Base-by-base conservation (phyloP, 2,329 filamentous ascomycete species). In the Emericellopsis cladophorae region DNA sequence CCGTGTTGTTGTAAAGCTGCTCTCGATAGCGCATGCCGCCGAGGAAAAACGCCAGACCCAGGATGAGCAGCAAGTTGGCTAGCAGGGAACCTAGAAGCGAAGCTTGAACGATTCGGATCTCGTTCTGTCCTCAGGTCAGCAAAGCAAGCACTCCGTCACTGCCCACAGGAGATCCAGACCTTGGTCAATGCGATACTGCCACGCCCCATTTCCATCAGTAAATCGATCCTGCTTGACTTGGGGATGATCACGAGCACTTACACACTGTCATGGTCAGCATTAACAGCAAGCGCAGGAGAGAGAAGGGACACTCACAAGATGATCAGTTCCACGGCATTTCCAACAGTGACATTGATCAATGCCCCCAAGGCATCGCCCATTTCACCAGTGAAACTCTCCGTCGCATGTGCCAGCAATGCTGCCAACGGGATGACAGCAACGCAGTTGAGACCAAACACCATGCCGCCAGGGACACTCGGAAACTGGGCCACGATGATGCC, bases 51-150 rank as follows among this genome's bases (percentile, higher is more conserved):
- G 81, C 80, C 87, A 95, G 95, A 53, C 89, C 89, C 50, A 95
- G 65, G 54, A 94, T 94, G 45, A 95, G 72, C 21, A 95, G 70
- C 42, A 95, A 64, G 54, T 95, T 95, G 47, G 88, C 83, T 48
- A 95, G 66, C 51, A 95, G 94, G 2, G 87, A 94, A 34, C 89
- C 89, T 24, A 95, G 70, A 39, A 95, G 67, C 1, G 89, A 93
- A 12, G 89, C 87, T 61, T 95, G 89, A 21, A 95, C 89, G 49
- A 95, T 90, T 45, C 84, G 79, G 45, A 95, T 92, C 66, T 95
- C 78, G 60, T 86, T 69, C 70, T 79, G 45, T 9, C 10, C 16
- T 39, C 26, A 29, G 7, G 26, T 29, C 26, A 29, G 26, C 26
- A 4, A 9, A 12, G 18, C 18, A 29, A 9, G 26, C 6, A 4